Conservation (phyloP, 371 early-diverging fungal species). For the Phascolomyces articulosus region DNA sequence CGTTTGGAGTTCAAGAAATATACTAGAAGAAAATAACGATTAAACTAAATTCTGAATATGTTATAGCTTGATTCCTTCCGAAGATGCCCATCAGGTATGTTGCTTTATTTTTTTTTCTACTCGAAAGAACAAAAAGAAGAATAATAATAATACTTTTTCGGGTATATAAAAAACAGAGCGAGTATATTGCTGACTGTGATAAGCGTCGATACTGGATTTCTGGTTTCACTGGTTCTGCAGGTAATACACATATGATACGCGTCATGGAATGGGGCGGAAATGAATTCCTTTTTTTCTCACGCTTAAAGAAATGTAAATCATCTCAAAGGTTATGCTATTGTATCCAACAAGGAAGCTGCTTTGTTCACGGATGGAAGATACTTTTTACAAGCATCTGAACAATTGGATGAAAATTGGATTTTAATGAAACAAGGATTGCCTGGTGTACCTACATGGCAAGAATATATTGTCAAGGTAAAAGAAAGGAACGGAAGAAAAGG, state of each 20-base stretch:
- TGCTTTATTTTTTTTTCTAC: not conserved
- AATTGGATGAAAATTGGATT: conserved; percentile 91
- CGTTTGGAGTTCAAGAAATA: too few species aligned
- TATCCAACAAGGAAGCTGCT: conserved; percentile 71
- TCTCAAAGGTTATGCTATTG: conserved; percentile 81
- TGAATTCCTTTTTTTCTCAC: conserved; percentile 6
- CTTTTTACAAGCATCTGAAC: conserved; percentile 95
- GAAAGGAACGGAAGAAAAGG: too few species aligned
- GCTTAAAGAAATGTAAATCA: too few species aligned
- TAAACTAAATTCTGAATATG: too few species aligned
- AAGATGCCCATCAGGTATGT: conserved; percentile 93
- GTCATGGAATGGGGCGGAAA: conserved; percentile 33
- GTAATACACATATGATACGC: conserved; percentile 29
- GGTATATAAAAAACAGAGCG: conserved; percentile 66
- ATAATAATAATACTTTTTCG: not conserved
- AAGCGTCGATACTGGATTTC: conserved; percentile 92
- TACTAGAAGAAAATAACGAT: too few species aligned
- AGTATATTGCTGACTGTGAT: conserved; percentile 95
- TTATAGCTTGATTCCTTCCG: conserved; percentile 78
- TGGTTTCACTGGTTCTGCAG: conserved; percentile 98
- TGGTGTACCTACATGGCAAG: conserved; percentile 86
- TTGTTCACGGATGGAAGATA: conserved; percentile 91
- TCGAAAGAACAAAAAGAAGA: not conserved
- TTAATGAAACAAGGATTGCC: conserved; percentile 93
- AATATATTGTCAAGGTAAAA: conserved; percentile 74